Percentiles rank a stretch among this genome's conserved stretches.
Conservation (phyloP, 352 stramenopile genomes). For the Globisporangium rhizosaccharum region DNA sequence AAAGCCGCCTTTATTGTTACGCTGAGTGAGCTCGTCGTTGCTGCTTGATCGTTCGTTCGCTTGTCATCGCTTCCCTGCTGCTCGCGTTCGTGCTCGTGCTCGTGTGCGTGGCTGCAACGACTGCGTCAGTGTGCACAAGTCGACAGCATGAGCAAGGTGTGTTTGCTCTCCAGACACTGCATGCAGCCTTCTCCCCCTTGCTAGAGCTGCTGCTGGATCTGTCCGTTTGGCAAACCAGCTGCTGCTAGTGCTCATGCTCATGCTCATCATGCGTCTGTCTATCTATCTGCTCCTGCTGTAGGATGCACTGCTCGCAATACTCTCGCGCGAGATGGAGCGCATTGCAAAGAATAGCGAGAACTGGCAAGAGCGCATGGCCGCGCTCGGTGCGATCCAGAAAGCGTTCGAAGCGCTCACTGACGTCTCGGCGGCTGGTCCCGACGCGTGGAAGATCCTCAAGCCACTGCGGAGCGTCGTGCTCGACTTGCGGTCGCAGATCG, state of each 20-base stretch:
- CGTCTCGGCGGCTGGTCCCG: conserved; percentile 26
- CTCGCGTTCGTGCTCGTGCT: too few species aligned
- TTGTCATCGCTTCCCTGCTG: not conserved
- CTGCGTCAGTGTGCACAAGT: not conserved
- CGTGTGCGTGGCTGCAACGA: not conserved
- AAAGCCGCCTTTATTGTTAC: too few species aligned
- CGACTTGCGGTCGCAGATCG: conserved; percentile 80
- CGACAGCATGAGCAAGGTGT: not conserved
- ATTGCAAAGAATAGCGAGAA: conserved; percentile 73
- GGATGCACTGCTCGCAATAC: conserved; percentile 27
- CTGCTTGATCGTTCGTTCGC: not conserved
- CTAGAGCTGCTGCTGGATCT: not conserved
- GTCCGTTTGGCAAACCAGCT: not conserved
- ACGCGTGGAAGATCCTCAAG: conserved; percentile 71
- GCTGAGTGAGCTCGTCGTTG: too few species aligned
- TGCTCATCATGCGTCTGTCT: not conserved
- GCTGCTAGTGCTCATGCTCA: not conserved
- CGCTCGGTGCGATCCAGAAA: conserved; percentile 58
- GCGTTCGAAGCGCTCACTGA: conserved; percentile 58
- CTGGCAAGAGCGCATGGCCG: conserved; percentile 73
- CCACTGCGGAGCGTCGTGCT: conserved; percentile 69
- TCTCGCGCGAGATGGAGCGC: conserved; percentile 71
- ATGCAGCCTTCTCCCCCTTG: too few species aligned
- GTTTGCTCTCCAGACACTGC: not conserved
- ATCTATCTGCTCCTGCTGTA: conserved; percentile 3